Base-by-base conservation (phyloP, 495 filamentous ascomycete species). In the Penicillium pancosmium region DNA sequence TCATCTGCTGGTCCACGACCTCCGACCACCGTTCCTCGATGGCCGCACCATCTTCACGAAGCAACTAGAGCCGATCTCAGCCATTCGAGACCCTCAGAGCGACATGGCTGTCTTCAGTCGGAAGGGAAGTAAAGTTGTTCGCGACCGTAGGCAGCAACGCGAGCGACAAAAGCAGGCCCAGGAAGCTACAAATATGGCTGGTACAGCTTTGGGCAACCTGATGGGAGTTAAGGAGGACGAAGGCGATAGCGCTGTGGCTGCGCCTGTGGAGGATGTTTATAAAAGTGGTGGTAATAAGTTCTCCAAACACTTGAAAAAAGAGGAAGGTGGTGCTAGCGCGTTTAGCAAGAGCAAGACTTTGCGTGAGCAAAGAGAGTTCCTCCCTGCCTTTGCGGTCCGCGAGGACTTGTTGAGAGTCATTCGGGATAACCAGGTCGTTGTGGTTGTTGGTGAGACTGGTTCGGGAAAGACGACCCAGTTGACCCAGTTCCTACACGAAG, bases 71-170 rank as follows among this genome's bases (percentile, higher is more conserved):
- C 95, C 95, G 0, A 89, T 99, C 5, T 91, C 93, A 5, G 95
- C 95, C 9, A 88, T 99, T 12, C 82, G 88, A 13, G 95, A 99
- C 69, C 88, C 91, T 13, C 94, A 98, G 72, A 98, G 95, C 70
- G 95, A 99, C 66, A 96, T 99, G 95, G 95, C 95, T 9, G 91
- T 99, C 13, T 99, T 98, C 63, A 93, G 91, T 78, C 86, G 93
- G 19, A 98, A 97, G 74, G 95, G 95, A 2, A 98, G 94, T 68
- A 89, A 84, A 64, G 91, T 97, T 7, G 95, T 99, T 10, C 88
- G 88, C 66, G 94, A 99, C 59, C 87, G 87, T 63, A 79, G 95
- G 57, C 91, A 93, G 73, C 93, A 96, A 71, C 88, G 91, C 53
- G 95, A 99, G 69, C 86, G 95, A 35, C 91, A 96, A 59, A 93